Conservation (phyloP, 371 early-diverging fungal species). For the Basidiobolus meristosporus region DNA sequence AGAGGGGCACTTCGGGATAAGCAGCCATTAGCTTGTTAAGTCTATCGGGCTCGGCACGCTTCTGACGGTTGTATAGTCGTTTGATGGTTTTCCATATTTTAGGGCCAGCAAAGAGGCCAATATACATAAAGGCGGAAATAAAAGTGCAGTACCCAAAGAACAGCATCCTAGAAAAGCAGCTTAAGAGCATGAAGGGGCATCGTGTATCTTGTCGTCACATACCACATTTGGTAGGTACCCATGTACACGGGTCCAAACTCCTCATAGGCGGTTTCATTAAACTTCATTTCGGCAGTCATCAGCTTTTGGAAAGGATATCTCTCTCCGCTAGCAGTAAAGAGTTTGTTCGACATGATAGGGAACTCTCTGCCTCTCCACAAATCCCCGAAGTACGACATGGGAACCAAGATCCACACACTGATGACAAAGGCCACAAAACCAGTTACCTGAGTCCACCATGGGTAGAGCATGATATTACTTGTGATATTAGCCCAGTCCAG, state of each 20-base stretch:
- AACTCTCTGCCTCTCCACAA: constrained; percentile 11
- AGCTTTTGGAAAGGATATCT: background rate
- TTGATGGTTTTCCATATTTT: no score
- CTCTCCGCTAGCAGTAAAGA: background rate
- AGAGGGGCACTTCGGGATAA: no score
- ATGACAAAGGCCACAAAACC: constrained; percentile 24
- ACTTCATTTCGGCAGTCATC: background rate
- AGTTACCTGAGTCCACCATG: constrained; percentile 15
- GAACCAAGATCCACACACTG: constrained; percentile 53
- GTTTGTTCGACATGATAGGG: constrained; percentile 7
- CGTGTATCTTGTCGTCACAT: no score
- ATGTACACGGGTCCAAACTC: constrained; percentile 14
- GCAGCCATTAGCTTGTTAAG: no score
- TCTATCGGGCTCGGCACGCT: no score
- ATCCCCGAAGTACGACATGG: constrained; percentile 46
- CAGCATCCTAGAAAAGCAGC: no score
- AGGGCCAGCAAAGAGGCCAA: no score
- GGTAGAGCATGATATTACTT: constrained; percentile 11
- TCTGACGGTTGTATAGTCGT: no score
- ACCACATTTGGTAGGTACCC: no score
- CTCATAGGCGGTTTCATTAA: background rate
- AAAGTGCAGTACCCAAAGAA: no score
- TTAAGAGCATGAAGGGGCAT: no score
- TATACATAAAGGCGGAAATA: no score
- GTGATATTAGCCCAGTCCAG: constrained; percentile 13